Base-by-base conservation (phyloP, 1,139 yeast species). In the Pneumocystis oryctolagi region DNA sequence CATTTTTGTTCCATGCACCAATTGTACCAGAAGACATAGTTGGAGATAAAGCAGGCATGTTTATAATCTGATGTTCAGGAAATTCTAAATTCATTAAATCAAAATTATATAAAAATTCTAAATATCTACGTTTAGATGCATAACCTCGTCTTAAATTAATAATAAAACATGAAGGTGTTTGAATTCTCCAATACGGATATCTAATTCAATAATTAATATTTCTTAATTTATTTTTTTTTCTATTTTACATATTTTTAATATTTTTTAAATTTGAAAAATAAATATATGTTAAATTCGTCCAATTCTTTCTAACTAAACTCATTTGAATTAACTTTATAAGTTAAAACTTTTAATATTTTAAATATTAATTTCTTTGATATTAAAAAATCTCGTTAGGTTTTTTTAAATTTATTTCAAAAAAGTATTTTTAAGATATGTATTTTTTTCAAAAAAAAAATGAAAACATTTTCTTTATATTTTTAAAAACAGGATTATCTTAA, bases 1-100 rank as follows among this genome's bases (percentile, higher is more conserved):
- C 84, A 72, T 89, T 84, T 71, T 84, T 80, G 73, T 89, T 88
- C 98, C 98, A 92, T 64, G 83, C 79, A n/a, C 89, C 89, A 69
- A 92, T 82, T n/a, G 96, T 96, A 60, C 98, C 98, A 72, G 85
- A 89, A 35, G 92, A 89, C 98, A 92, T 92, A 28, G 98, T 92
- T 56, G 98, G 98, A 6, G 97, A 89, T 97, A 92, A 88, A 34
- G 98, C 97, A 3, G 98, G 98, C 97, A 92, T 92, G 64, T 39
- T 39, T 34, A 64, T 32, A 5, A 61, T 31, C 16, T 56, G 53
- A 58, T 61, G 63, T 9, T 47, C 14, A 14, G 62, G 62, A 42
- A 53, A 31, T 12, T 28, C 62, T 61, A 47, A 20, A 6, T 47
- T 20, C 20, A 9, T 25, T 47, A 25, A 9, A 9, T 25, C 5